Evolutionary conservation across 176 grass and related monocot genomes (phyloP), one percentile per base, ranked within the genome.

Genomic region (Lolium perenne): DNA sequence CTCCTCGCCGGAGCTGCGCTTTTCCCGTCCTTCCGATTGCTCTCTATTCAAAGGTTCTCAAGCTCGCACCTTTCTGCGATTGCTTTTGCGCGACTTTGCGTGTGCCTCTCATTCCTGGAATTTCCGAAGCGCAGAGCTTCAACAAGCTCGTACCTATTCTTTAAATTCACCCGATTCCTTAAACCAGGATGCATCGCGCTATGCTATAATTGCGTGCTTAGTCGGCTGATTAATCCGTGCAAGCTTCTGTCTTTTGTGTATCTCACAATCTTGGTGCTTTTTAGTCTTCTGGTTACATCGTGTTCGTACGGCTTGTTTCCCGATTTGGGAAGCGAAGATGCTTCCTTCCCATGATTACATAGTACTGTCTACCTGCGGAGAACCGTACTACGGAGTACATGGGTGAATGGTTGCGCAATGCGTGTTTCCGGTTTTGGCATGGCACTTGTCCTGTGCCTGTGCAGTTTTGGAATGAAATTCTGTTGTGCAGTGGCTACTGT

Each of bases 311-410:
- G 74, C 74, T 9, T n/a, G 72, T 77, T 91, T 88, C 77, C 82
- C 66, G 21, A 81, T 88, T 84, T 85, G 85, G 81, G 70, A 85
- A 63, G 54, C 41, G 35, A 77, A 85, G 71, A 85, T 85, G 53
- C 86, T 43, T 50, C 51, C 55, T 85, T 85, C 32, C 86, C 62
- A 78, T 81, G 35, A 77, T 77, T 77, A 76, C 71, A 76, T 77
- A 76, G 82, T 48, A 88, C 61, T 63, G 57, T 87, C 59, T 73
- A 83, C 81, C 16, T 76, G 80, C 84, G 69, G 41, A 76, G 81
- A 74, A 87, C 84, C 85, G 69, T 70, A 73, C 85, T 65, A 81
- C n/a, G n/a, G n/a, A n/a, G n/a, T n/a, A n/a, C 81, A 38, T 69
- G 60, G 85, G 38, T 17, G 57, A 74, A 41, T 67, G 76, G 20